These are phyloP conservation scores for Gaeumannomyces sp. DNA, from an alignment of 2,329 filamentous ascomycete species.

Conservation along the genomic window DNA sequence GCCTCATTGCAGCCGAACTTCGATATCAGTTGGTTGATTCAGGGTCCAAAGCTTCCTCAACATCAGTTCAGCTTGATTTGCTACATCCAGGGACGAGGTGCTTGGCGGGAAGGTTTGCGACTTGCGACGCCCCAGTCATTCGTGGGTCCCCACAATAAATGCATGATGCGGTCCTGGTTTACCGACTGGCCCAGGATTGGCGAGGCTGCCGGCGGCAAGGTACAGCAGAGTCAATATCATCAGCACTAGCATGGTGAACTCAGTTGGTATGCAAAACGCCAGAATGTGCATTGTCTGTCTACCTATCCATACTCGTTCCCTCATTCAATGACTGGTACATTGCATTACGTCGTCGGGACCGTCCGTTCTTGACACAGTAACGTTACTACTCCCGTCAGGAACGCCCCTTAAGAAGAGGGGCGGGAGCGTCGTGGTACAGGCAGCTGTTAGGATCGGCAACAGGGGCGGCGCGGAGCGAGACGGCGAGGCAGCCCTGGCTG, in stretches of 20 bases:
- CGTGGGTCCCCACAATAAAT: background rate
- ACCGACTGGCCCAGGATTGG: background rate
- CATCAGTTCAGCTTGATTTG: background rate
- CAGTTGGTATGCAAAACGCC: background rate
- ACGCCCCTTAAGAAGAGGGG: background rate
- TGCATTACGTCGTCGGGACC: background rate
- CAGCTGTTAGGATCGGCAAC: constrained; percentile 19
- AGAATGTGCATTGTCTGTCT: background rate
- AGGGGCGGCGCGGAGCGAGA: constrained; percentile 26
- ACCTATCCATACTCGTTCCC: background rate
- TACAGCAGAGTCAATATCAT: too few relatives aligned
- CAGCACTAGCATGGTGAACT: background rate
- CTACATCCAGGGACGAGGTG: constrained; percentile 4
- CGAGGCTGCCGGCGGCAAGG: background rate
- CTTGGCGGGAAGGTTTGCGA: constrained; percentile 2
- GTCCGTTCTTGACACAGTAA: background rate
- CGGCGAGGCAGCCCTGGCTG: constrained; percentile 29
- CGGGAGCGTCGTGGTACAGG: background rate
- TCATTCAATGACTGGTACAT: background rate
- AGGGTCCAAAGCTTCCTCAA: too few relatives aligned
- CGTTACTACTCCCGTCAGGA: too few relatives aligned
- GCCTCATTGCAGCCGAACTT: too few relatives aligned
- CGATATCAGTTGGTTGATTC: too few relatives aligned
- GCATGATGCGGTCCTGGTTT: background rate
- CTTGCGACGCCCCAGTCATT: background rate